phyloP scores from a whole-genome alignment of 257 asterid genomes.

The Solanum gandarillasii region DNA sequence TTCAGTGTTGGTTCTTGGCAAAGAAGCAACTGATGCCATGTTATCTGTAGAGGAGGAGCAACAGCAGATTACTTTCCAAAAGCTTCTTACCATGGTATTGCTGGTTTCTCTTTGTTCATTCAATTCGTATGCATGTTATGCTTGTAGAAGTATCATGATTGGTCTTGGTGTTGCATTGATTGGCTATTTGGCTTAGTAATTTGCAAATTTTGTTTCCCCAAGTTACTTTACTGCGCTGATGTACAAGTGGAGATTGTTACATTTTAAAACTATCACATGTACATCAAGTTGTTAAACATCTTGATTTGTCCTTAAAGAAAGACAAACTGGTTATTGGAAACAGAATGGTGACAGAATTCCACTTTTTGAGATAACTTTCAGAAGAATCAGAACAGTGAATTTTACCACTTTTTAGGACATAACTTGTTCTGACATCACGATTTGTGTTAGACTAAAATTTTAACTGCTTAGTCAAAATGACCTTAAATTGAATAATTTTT shows the following conservation, averaged over 20 bases:
- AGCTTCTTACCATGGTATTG: slow-evolving; percentile 71
- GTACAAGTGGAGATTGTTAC: not conserved
- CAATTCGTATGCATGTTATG: not conserved
- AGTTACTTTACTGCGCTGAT: not conserved
- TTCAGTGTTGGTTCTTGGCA: slow-evolving; percentile 73
- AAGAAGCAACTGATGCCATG: slow-evolving; percentile 91
- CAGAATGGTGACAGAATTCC: not conserved
- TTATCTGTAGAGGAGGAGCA: slow-evolving; percentile 78
- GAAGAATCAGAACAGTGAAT: not conserved
- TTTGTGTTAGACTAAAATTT: not conserved
- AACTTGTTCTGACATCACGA: not conserved
- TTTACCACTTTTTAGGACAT: not conserved
- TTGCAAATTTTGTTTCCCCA: not conserved
- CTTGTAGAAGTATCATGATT: not conserved
- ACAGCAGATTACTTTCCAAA: slow-evolving; percentile 63
- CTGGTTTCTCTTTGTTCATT: not conserved
- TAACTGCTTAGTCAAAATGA: not conserved
- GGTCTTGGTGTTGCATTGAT: not conserved
- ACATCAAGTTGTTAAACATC: not conserved
- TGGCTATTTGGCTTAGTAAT: not conserved
- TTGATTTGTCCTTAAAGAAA: not conserved
- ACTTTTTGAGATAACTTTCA: not conserved
- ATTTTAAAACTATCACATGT: not conserved
- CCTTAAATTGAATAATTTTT: not conserved
- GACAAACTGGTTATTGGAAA: not conserved